These are phyloP conservation scores for Chlorella sp. DNA, from an alignment of 139 green algal species.

Conservation along the genomic window DNA sequence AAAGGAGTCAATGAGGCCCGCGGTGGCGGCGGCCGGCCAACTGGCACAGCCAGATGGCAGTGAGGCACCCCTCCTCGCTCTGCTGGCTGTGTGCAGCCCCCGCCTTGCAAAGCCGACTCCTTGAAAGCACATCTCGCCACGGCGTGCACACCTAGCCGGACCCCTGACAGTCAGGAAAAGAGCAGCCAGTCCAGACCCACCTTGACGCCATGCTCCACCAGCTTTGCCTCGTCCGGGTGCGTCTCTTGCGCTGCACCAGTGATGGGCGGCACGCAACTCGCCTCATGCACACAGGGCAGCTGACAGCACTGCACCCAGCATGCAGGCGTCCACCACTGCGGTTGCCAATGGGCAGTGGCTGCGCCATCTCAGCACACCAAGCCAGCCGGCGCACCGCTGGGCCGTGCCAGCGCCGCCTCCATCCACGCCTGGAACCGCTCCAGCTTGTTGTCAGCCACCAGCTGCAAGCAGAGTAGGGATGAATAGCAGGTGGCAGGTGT, in stretches of 20 bases:
- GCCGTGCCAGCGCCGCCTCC: neutral
- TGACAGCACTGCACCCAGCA: neutral
- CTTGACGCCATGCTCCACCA: slow-evolving; percentile 17
- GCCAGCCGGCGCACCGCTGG: neutral
- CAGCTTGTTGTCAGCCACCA: neutral
- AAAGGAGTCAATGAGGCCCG: too few species aligned
- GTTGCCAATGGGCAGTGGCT: neutral
- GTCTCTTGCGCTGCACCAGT: slow-evolving; percentile 10
- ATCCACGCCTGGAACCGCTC: slow-evolving; percentile 19
- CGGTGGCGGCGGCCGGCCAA: too few species aligned
- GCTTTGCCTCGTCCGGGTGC: neutral
- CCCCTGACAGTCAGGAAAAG: too few species aligned
- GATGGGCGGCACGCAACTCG: neutral
- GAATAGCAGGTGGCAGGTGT: too few species aligned
- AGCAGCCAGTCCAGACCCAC: neutral
- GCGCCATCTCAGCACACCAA: neutral
- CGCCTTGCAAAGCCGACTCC: too few species aligned
- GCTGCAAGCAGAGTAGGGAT: neutral
- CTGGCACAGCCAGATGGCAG: too few species aligned
- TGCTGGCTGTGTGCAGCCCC: too few species aligned
- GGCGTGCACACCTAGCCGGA: too few species aligned
- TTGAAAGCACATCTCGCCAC: too few species aligned
- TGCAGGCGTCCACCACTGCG: neutral
- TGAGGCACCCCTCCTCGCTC: too few species aligned
- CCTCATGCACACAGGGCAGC: neutral